phyloP scores from a whole-genome alignment of 441 rosid genomes.

The Pelargonium exstipulatum region DNA sequence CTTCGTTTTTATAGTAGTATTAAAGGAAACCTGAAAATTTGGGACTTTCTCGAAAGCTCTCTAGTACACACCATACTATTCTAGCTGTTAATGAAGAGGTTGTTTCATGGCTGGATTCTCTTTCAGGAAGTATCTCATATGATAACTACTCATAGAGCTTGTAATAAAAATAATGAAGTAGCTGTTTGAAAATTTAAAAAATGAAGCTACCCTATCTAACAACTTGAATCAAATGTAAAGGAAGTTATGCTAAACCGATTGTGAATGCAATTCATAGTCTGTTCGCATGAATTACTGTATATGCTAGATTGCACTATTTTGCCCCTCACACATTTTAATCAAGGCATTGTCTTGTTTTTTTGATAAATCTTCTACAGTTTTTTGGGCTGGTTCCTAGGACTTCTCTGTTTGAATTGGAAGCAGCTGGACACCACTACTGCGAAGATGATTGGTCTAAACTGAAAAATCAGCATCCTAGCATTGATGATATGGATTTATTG shows the following conservation, averaged over 20 bases:
- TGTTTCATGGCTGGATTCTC: conserved; percentile 1
- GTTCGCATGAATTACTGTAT: neutral
- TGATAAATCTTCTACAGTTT: conserved; percentile 28
- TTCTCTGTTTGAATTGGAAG: conserved; percentile 36
- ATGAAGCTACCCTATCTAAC: too few species aligned
- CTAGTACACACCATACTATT: neutral
- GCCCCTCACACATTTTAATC: neutral
- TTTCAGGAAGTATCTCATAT: conserved; percentile 7
- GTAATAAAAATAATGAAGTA: neutral
- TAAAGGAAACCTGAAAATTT: too few species aligned
- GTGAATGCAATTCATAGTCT: neutral
- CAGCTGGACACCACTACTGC: conserved; percentile 36
- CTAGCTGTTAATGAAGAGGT: neutral
- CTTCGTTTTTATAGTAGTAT: too few species aligned
- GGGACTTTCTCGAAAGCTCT: neutral
- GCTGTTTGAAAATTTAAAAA: neutral
- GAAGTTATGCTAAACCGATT: neutral
- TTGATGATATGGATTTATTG: conserved; percentile 39
- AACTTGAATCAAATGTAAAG: too few species aligned
- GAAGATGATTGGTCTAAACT: conserved; percentile 35
- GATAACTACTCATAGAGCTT: neutral
- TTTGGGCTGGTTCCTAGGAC: conserved; percentile 37
- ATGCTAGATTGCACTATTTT: neutral
- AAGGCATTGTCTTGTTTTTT: conserved; percentile 1
- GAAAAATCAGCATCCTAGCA: conserved; percentile 22